Conservation (phyloP, 73 alveolate species). For the Paramecium primaurelia region DNA sequence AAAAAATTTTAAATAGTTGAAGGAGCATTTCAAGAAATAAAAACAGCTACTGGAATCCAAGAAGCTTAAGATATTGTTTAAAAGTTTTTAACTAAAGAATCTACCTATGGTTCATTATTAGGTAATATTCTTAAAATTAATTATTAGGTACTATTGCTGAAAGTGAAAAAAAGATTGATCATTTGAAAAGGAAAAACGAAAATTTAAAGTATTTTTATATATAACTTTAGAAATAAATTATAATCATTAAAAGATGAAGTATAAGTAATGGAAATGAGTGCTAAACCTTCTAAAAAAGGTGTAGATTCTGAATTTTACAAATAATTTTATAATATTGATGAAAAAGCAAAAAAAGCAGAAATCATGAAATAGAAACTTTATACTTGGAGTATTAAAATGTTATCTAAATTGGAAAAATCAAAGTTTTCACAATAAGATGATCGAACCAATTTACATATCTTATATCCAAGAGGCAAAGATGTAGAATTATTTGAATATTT, state of each 20-base stretch:
- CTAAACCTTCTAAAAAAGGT: slow-evolving; percentile 19
- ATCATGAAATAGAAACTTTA: slow-evolving; percentile 49
- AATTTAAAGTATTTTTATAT: slow-evolving; percentile 37
- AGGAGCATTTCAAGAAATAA: slow-evolving; percentile 78
- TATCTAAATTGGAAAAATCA: slow-evolving; percentile 29
- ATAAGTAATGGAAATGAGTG: slow-evolving; percentile 24
- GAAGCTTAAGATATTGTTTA: slow-evolving; percentile 83
- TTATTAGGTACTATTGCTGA: slow-evolving; percentile 78
- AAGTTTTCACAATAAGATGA: not conserved
- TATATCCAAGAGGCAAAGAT: slow-evolving; percentile 30
- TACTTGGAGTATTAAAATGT: slow-evolving; percentile 45
- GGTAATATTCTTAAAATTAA: slow-evolving; percentile 72
- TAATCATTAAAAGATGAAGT: slow-evolving; percentile 28
- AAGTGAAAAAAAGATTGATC: slow-evolving; percentile 81
- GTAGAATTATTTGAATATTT: slow-evolving; percentile 39
- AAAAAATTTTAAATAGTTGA: slow-evolving; percentile 76
- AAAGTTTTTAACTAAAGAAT: slow-evolving; percentile 84
- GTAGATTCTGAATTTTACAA: slow-evolving; percentile 28
- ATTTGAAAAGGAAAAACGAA: slow-evolving; percentile 73
- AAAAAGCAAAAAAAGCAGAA: slow-evolving; percentile 58
- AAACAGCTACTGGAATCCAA: slow-evolving; percentile 81
- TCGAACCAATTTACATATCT: slow-evolving; percentile 3
- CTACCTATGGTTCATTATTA: slow-evolving; percentile 75
- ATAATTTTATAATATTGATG: slow-evolving; percentile 46
- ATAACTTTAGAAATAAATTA: slow-evolving; percentile 12